Base-by-base conservation (phyloP, 2,329 filamentous ascomycete species). In the Paraphoma chrysanthemicola region DNA sequence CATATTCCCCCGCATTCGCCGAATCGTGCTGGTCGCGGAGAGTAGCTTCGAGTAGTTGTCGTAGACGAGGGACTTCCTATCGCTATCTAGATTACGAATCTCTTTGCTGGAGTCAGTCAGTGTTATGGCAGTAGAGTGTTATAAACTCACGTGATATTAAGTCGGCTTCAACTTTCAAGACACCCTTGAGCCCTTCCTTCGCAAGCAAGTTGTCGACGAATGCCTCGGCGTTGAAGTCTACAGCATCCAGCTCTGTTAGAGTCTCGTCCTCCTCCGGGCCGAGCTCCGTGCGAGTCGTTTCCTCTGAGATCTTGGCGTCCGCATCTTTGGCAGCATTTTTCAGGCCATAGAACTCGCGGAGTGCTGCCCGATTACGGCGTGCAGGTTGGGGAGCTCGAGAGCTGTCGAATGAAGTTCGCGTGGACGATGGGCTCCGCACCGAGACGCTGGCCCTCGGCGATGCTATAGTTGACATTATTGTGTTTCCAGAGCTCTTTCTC, bases 1-100 rank as follows among this genome's bases (percentile, higher is more conserved):
- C 90, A 94, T 93, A 62, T 88, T 92, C 31, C 86, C 84, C 55
- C 91, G 84, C 91, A 95, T 93, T 82, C 91, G 92, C 48, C 91
- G 86, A 70, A 99, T 99, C 3, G 94, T 98, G 77, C 97, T 94
- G 10, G 96, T 97, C 1, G 95, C 95, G n/a, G 90, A 87, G 64
- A 99, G 97, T 64, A 99, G 80, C 79, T 98, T 98, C 66, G 90
- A 95, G 77, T 98, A 99, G 74, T 99, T 99, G 76, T 99, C 94
- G 76, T 99, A 99, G 4, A 99, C 95, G 59, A 99, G 80, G 1
- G 94, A 93, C 79, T 99, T 99, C 77, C 95, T 90, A 83, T 99
- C 95, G 23, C 94, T 94, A 71, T 98, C 95, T 16, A 99, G 83
- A 2, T 92, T 93, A 38, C 93, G 82, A 46, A 97, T 94, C 79